Evolutionary conservation across 306 rosid species (phyloP).

Genomic region (Heteromeles arbutifolia): DNA sequence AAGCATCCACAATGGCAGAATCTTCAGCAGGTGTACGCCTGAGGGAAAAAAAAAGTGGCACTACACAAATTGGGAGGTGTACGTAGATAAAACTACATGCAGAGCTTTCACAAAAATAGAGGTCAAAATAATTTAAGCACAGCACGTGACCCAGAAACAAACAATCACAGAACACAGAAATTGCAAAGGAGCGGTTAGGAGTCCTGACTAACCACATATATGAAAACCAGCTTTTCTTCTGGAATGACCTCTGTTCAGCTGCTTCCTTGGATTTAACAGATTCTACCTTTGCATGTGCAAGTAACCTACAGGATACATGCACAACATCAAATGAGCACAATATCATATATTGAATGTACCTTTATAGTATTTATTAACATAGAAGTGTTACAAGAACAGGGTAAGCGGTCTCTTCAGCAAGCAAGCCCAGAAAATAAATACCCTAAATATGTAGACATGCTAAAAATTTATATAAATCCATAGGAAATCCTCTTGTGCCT

Average conservation of each 20-base stretch:
- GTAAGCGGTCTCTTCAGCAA: neutral
- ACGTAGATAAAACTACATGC: neutral
- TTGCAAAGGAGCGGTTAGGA: neutral
- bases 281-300: slow-evolving; percentile 95
- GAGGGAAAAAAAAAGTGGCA: slow-evolving; percentile 5
- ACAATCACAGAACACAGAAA: neutral
- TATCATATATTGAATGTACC: neutral
- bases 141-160: slow-evolving; percentile 1
- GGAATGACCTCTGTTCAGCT: slow-evolving; percentile 62
- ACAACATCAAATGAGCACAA: slow-evolving; percentile 15
- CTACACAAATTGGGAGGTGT: slow-evolving; percentile 4
- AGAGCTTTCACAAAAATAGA: slow-evolving; percentile 1
- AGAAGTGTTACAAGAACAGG: neutral
- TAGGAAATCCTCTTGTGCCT: neutral
- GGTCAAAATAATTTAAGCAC: slow-evolving; percentile 9
- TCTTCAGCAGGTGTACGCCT: slow-evolving; percentile 61
- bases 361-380: neutral
- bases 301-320: slow-evolving; percentile 47
- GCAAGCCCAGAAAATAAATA: neutral
- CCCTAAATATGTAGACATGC: neutral
- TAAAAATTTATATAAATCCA: neutral
- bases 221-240: slow-evolving; percentile 85
- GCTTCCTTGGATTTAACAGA: slow-evolving; percentile 90
- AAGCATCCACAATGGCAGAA: slow-evolving; percentile 39
- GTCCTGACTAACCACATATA: slow-evolving; percentile 56